These are phyloP conservation scores for Phaeodactylum tricornutum DNA, from an alignment of 108 stramenopile species.

Conservation along the genomic window DNA sequence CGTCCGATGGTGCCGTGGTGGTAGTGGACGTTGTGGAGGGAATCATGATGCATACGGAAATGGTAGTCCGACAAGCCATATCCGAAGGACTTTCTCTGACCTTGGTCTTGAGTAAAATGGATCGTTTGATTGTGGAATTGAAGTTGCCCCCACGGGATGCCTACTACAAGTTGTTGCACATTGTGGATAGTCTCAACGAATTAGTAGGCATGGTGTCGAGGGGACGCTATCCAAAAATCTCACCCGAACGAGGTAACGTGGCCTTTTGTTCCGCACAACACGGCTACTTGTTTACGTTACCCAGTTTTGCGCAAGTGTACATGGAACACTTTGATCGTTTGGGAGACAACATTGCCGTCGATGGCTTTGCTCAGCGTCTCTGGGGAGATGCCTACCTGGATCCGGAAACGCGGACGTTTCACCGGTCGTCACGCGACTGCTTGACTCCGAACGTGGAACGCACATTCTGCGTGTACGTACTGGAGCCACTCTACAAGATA, in stretches of 20 bases:
- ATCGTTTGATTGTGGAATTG: slow-evolving; percentile 93
- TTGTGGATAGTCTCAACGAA: slow-evolving; percentile 85
- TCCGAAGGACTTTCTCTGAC: slow-evolving; percentile 70
- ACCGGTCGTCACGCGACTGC: slow-evolving; percentile 38
- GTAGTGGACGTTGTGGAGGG: slow-evolving; percentile 97
- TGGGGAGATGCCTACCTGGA: slow-evolving; percentile 94
- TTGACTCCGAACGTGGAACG: slow-evolving; percentile 33
- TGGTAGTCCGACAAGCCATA: slow-evolving; percentile 71
- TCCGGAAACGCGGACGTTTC: slow-evolving; percentile 45
- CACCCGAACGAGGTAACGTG: slow-evolving; percentile 83
- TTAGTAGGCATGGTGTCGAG: slow-evolving; percentile 45
- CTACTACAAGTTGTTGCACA: slow-evolving; percentile 88
- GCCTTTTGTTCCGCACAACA: slow-evolving; percentile 84
- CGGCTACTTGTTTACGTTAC: slow-evolving; percentile 84
- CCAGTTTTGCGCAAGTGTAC: slow-evolving; percentile 83
- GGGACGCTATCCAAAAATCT: slow-evolving; percentile 62
- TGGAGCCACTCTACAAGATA: slow-evolving; percentile 96
- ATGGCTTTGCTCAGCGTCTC: slow-evolving; percentile 71
- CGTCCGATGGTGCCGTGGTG: slow-evolving; percentile 82
- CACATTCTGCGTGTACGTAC: slow-evolving; percentile 86
- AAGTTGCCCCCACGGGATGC: slow-evolving; percentile 93
- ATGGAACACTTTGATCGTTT: slow-evolving; percentile 53
- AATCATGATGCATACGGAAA: slow-evolving; percentile 89
- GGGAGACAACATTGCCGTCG: slow-evolving; percentile 54
- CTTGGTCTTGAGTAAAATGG: slow-evolving; percentile 88